Base-by-base conservation (phyloP, 805 yeast species). In the Suhomyces tanzawaensis region DNA sequence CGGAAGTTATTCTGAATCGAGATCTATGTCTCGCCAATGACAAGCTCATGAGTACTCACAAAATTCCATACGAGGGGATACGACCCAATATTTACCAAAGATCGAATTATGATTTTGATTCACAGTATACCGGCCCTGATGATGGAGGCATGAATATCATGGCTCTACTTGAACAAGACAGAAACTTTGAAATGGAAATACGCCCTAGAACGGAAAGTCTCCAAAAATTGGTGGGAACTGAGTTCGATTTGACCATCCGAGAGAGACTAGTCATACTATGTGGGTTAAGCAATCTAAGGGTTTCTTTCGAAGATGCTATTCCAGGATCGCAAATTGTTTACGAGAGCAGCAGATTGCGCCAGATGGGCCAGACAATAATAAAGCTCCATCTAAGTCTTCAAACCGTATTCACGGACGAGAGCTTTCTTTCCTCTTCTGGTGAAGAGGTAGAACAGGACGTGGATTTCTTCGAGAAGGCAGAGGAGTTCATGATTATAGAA, bases 181-280 rank as follows among this genome's bases (percentile, higher is more conserved):
- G 40, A 17, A 24, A 19, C 19, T 29, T 30, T 26, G 38, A 12
- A 2, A 21, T 21, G 13, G 21, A 12, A 9, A 29, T 42, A 7
- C 15, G 14, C 17, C 30, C 35, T 1, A 45, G 53, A 34, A 40
- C 55, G 1, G 44, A 44, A 9, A 46, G 48, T 4, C 30, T 64
- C 7, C 58, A 54, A 34, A 37, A 31, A 14, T 59, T 64, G 41
- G 22, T 62, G 17, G 66, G 66, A 4, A 30, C 33, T 2, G 45
- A 44, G n/a, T 50, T 58, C 17, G 49, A 49, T 8, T 42, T 61
- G 8, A 55, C 44, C 50, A 36, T 52, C 9, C 42, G 47, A 19
- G 71, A 66, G 37, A 51, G 48, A 7, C 23, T 57, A 4, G 39
- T 55, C 22, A 49, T 65, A 2, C 30, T 62, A 4, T 56, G 62